phyloP scores from a whole-genome alignment of 495 filamentous ascomycete genomes.

The Trichoderma orchidacearum region DNA sequence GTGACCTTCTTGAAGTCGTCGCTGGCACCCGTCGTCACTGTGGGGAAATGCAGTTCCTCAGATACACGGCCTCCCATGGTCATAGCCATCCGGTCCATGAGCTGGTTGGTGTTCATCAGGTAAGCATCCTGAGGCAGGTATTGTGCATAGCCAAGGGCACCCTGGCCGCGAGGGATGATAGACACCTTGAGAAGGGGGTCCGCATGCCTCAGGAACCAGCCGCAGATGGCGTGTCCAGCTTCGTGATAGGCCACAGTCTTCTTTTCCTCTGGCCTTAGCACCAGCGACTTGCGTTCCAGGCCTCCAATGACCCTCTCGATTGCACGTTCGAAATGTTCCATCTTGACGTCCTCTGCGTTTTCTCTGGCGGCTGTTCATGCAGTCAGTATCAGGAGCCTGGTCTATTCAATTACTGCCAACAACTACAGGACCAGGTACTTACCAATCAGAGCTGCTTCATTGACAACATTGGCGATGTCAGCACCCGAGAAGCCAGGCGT shows the following conservation, averaged over 20 bases:
- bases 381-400: too few species aligned
- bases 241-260: constrained; percentile 93
- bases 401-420: too few species aligned
- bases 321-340: constrained; percentile 90
- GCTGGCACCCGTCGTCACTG: constrained; percentile 82
- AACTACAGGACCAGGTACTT: constrained; percentile 22
- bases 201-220: constrained; percentile 94
- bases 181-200: constrained; percentile 96
- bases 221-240: constrained; percentile 95
- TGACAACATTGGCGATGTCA: constrained; percentile 96
- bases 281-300: constrained; percentile 88
- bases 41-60: constrained; percentile 92
- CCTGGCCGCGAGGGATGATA: constrained; percentile 92
- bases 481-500: constrained; percentile 95
- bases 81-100: constrained; percentile 99
- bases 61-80: constrained; percentile 87
- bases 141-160: constrained; percentile 89
- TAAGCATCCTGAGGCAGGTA: constrained; percentile 91
- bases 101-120: constrained; percentile 84
- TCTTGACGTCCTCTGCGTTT: constrained; percentile 60
- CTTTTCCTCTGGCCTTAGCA: constrained; percentile 88
- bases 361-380: constrained; percentile 56
- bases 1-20: constrained; percentile 99
- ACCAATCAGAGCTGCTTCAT: constrained; percentile 96
- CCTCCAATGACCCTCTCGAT: constrained; percentile 96